Evolutionary conservation across 208 protist species (phyloP), one percentile per base, ranked within the genome.

Genomic region (Leishmania tropica): DNA sequence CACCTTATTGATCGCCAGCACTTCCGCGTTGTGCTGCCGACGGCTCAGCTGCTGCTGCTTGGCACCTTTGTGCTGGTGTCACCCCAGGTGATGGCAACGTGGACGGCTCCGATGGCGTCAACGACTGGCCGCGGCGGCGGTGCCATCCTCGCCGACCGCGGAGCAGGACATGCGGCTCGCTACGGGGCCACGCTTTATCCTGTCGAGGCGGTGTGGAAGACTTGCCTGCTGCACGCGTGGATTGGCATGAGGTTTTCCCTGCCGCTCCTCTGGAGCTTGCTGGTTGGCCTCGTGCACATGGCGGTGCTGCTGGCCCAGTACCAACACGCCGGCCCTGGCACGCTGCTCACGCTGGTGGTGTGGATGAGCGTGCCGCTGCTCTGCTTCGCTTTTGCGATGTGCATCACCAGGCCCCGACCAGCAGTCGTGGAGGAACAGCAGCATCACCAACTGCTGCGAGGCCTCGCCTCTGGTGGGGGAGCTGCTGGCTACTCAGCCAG

Each of bases 41-140:
- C 77, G 19, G 58, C 91, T 28, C 81, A 94, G 85, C 79, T 97
- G 21, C 82, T 96, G 2, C 31, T 97, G 35, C 86, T 94, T 31
- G 94, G 94, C 28, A 56, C 90, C 64, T 70, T 97, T 5, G 87
- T 97, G 15, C 74, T 96, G 24, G 78, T 96, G 15, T 92, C 85
- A 10, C 94, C 94, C 68, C 83, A 93, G 64, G 92, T 97, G 42
- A 93, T 95, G 76, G 77, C 62, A 21, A 76, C 81, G 35, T 90
- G 79, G 76, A 87, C 89, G 42, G 37, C 28, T 21, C n/a, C 70
- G 47, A 35, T 53, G 47, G 62, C 47, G 51, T 37, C 72, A 45
- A 13, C 21, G 19, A 78, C 24, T 8, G 48, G 37, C 7, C 75
- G n/a, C 60, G 47, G 21, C 45, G 73, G 72, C 31, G 81, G 51